Base-by-base conservation (phyloP, 108 stramenopile genomes). In the Cyclotella cryptica region DNA sequence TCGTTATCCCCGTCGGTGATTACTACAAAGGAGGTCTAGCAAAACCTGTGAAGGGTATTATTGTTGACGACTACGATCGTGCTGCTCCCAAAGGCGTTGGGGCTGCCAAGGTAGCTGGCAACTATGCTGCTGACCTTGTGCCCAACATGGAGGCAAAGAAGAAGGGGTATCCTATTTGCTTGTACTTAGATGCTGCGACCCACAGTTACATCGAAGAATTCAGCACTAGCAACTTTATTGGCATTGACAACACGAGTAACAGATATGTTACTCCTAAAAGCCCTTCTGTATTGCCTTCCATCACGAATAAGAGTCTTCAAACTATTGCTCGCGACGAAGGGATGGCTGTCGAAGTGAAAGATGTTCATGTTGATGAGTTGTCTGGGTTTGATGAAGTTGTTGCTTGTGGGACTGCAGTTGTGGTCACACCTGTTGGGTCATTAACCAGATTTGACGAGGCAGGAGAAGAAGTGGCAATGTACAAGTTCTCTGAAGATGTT, bases 321-420 rank as follows among this genome's bases (percentile, higher is more conserved):
- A 84, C 93, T 53, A 86, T 99, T 71, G 98, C 98, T 13, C 71
- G 74, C 70, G 97, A 98, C 54, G 83, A 84, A 61, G 99, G 99
- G 19, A 79, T 96, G 80, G 90, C 84, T 47, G 98, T 98, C 12
- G 97, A 99, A 76, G 72, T 71, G 45, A 75, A 97, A 51, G 91
- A 94, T 43, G 80, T 98, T 62, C 57, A 67, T 27, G 75, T 99
- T 26, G 71, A 85, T 10, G 98, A 99, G 80, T 74, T 99, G 71
- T 82, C 82, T 26, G 64, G 42, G 22, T 96, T 99, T 76, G 94
- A 93, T 63, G 99, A 99, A 84, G 97, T 98, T 17, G 84, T 97
- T 63, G 99, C 99, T 13, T 96, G 96, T 61, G 99, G 99, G 17
- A 99, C 99, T 26, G 99, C 99, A 22, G 99, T 99, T 39, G 98